phyloP scores from a whole-genome alignment of 345 rosid species.

The Linum tenue region DNA sequence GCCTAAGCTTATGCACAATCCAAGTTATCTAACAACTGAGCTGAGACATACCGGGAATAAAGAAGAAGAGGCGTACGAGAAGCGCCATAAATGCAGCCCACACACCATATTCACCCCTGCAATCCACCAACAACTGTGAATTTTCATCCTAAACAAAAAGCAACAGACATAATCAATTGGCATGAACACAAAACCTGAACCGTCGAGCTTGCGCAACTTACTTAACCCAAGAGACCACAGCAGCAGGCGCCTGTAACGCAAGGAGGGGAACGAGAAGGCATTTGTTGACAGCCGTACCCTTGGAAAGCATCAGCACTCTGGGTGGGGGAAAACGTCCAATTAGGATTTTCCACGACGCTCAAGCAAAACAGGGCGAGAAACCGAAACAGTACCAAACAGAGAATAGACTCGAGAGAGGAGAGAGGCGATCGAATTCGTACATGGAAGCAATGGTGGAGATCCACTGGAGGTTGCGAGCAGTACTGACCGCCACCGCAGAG shows the following conservation, averaged over 20 bases:
- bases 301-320: constrained; percentile 61
- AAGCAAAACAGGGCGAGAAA: no score
- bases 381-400: background rate
- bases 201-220: constrained; percentile 20
- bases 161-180: no score
- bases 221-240: constrained; percentile 74
- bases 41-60: constrained; percentile 53
- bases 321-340: background rate
- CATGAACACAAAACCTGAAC: background rate
- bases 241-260: constrained; percentile 64
- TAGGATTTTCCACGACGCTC: background rate
- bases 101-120: constrained; percentile 83
- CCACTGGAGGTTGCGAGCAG: constrained; percentile 59
- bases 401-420: background rate
- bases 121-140: constrained; percentile 6
- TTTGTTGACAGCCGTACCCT: constrained; percentile 68
- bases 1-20: background rate
- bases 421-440: constrained; percentile 24
- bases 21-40: constrained; percentile 6
- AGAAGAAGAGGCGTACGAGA: constrained; percentile 75
- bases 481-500: constrained; percentile 38
- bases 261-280: constrained; percentile 72
- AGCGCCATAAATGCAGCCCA: constrained; percentile 81
- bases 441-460: constrained; percentile 57
- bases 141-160: background rate